A percentile compares a stretch with the other conserved stretches of the same genome.
Evolutionary conservation across 2,329 filamentous ascomycete genomes (phyloP).

Genomic region (Scolecobasidium constrictum): DNA sequence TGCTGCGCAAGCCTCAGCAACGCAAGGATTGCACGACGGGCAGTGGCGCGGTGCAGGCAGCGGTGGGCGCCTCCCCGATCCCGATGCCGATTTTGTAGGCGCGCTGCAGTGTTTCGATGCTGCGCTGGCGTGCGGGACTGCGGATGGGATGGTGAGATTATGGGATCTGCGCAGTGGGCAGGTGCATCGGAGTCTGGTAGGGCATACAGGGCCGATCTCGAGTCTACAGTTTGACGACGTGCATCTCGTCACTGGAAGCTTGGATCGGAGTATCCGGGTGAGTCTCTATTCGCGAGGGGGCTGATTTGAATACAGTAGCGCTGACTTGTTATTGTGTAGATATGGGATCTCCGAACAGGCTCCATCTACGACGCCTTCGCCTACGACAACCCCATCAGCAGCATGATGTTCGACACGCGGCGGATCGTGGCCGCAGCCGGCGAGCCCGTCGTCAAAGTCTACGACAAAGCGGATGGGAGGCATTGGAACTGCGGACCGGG

Average conservation of each 20-base stretch:
- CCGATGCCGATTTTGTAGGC: slow-evolving; percentile 82
- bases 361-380: slow-evolving; percentile 94
- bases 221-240: slow-evolving; percentile 94
- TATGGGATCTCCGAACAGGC: slow-evolving; percentile 95
- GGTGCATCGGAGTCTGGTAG: slow-evolving; percentile 91
- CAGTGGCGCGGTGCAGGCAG: slow-evolving; percentile 66
- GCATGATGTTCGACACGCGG: slow-evolving; percentile 93
- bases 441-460: slow-evolving; percentile 92
- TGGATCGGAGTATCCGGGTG: slow-evolving; percentile 89
- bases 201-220: slow-evolving; percentile 89
- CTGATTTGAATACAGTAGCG: not conserved
- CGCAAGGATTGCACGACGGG: slow-evolving; percentile 43
- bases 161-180: slow-evolving; percentile 96
- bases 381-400: slow-evolving; percentile 82
- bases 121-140: slow-evolving; percentile 88
- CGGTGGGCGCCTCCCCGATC: slow-evolving; percentile 37
- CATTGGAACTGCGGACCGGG: slow-evolving; percentile 91
- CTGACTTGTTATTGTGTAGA: slow-evolving; percentile 43
- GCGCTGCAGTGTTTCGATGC: slow-evolving; percentile 93
- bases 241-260: slow-evolving; percentile 84
- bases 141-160: slow-evolving; percentile 90
- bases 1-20: slow-evolving; percentile 71
- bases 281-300: slow-evolving; percentile 38
- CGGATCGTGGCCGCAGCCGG: slow-evolving; percentile 84
- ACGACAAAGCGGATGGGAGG: slow-evolving; percentile 89